phyloP scores from a whole-genome alignment of 2,329 filamentous ascomycete genomes.

The Xylaria sp. region DNA sequence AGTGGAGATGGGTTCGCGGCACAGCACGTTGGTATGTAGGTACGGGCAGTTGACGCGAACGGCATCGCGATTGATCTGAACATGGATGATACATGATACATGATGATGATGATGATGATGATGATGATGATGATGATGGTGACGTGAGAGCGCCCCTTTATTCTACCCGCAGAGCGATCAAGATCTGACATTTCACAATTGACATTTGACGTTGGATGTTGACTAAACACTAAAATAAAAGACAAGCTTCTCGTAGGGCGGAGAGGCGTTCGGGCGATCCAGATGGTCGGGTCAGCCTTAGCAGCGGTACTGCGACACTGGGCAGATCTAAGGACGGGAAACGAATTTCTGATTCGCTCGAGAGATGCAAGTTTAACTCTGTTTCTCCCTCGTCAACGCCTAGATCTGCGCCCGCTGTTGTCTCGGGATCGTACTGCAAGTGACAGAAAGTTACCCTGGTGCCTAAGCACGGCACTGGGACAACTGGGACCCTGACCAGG shows the following conservation, averaged over 20 bases:
- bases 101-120: too few relatives aligned
- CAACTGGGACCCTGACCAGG: too few relatives aligned
- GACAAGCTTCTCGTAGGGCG: background rate
- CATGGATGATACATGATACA: too few relatives aligned
- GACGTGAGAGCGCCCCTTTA: background rate
- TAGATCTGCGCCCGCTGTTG: background rate
- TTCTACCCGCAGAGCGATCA: background rate
- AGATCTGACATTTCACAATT: background rate
- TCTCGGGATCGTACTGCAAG: background rate
- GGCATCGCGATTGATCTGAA: too few relatives aligned
- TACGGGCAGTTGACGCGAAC: too few relatives aligned
- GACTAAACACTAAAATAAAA: constrained; percentile 9
- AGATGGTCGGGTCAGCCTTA: constrained; percentile 13
- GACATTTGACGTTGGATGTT: background rate
- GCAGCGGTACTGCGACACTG: background rate
- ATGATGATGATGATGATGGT: too few relatives aligned
- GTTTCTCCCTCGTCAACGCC: too few relatives aligned
- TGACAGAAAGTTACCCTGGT: background rate
- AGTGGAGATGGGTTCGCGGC: too few relatives aligned
- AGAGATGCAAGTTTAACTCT: background rate
- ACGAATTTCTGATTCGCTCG: background rate
- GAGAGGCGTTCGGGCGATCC: constrained; percentile 3
- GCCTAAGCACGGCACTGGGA: too few relatives aligned
- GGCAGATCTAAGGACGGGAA: background rate
- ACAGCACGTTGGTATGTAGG: too few relatives aligned